Base-by-base conservation (phyloP, 441 rosid genomes). In the Brassica hybrid region DNA sequence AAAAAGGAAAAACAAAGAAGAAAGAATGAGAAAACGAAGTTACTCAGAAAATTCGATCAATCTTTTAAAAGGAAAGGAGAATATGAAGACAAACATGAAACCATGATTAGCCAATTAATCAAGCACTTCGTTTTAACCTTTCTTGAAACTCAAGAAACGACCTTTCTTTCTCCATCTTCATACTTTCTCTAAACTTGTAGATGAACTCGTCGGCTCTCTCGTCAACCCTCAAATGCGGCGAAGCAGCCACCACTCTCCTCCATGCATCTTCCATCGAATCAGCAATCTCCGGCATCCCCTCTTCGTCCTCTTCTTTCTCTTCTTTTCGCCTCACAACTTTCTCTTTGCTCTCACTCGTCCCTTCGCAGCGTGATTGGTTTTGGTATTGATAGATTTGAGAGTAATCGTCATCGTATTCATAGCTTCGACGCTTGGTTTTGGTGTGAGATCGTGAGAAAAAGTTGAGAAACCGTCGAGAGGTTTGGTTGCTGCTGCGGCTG, bases 131-230 rank as follows among this genome's bases (percentile, higher is more conserved):
- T 30, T 84, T 83, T 86, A 93, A 67, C 93, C 87, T 89, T 76
- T 90, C 90, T 72, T 89, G 84, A 62, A 78, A 85, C 65, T 90
- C 94, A 74, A 81, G 78, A 62, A 76, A 71, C 0, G 91, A 90
- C 74, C 79, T 85, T 56, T 87, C 91, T 74, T 88, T 88, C 75
- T 88, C 88, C n/a, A 91, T 80, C 79, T 79, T 86, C 76, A 88
- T 85, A 16, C 85, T 94, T 59, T 86, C 81, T 57, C 71, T 86
- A 72, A 91, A 83, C 79, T 88, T 88, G 56, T 67, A 41, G 30
- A 93, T 93, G 52, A 93, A 93, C 64, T 91, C 97, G 2, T 88
- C 94, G 7, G 94, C 97, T 75, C 91, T 84, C 50, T 90, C 94
- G 68, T 93, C 86, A 48, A 93, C 94, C 36, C 91, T 85, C 59